Evolutionary conservation across 148 eudicot genomes (phyloP), one percentile per base, ranked within the genome.

Genomic region (Silene latifolia): DNA sequence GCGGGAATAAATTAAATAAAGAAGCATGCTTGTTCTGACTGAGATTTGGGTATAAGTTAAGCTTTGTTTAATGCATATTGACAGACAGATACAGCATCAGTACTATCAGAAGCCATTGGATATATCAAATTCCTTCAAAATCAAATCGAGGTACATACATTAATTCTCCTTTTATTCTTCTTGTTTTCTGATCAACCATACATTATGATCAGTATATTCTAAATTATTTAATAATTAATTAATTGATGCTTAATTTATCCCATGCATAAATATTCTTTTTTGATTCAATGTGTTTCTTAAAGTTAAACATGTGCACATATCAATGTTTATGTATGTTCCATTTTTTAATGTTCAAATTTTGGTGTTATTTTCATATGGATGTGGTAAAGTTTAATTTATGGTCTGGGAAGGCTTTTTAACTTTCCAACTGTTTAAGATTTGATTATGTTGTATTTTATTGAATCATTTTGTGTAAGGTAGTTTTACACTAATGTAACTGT

Each of bases 1-100:
- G 4, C 35, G 35, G 3, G 3, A 39, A 39, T n/a, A 35, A 35
- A 35, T 35, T 0, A 39, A 39, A 5, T 3, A 5, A 39, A 39
- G 44, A 39, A 39, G 44, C 44, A 39, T 39, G 44, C 44, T 39
- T 39, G 9, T 39, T 39, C 44, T 39, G 44, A 39, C 44, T 39
- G 44, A 39, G 44, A 39, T 39, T 39, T 39, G 35, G 35, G 35
- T 32, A 32, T 32, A 32, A 32, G 35, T 7, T 39, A 39, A 39
- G 44, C 44, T 0, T 39, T 39, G 44, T 39, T 47, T 67, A 69
- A 63, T 77, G 75, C 72, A 72, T 80, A 17, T 62, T 51, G 27
- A 71, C 90, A 93, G 98, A 93, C 98, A 56, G 98, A 93, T 83
- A 93, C 96, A 67, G 96, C 98, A 73, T 93, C 98, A 19, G 98